These are phyloP conservation scores for Neofusicoccum sp. DNA, from an alignment of 2,329 filamentous ascomycete genomes.

Conservation along the genomic window DNA sequence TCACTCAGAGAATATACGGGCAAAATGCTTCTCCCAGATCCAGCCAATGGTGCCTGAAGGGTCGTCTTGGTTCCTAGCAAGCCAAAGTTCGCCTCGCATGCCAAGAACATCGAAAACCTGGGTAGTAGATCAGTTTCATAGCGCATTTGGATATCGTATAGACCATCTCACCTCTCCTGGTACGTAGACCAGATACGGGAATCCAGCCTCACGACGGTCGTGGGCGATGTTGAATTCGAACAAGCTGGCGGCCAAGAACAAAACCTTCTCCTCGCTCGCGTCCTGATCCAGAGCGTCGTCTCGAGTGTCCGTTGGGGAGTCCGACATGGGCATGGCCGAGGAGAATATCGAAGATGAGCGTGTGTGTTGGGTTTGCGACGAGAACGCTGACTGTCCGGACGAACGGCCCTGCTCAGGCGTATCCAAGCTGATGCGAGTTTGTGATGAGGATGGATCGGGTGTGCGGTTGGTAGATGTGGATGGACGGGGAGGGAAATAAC, in stretches of 20 bases:
- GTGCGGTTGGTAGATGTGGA: slow-evolving; percentile 30
- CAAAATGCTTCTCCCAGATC: slow-evolving; percentile 99
- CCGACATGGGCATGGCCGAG: slow-evolving; percentile 79
- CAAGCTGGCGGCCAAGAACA: slow-evolving; percentile 90
- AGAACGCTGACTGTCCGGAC: slow-evolving; percentile 34
- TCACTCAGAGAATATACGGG: slow-evolving; percentile 42
- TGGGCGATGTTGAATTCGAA: slow-evolving; percentile 98
- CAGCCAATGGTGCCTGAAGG: slow-evolving; percentile 77
- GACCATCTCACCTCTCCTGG: slow-evolving; percentile 73
- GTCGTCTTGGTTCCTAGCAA: slow-evolving; percentile 97
- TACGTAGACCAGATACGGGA: slow-evolving; percentile 93
- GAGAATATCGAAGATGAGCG: slow-evolving; percentile 81
- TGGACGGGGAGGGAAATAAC: slow-evolving; percentile 38
- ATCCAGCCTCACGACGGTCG: slow-evolving; percentile 88
- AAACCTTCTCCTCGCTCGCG: slow-evolving; percentile 64
- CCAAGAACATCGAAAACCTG: slow-evolving; percentile 70
- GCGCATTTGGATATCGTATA: neutral
- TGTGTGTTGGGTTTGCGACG: slow-evolving; percentile 12
- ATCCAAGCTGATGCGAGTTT: slow-evolving; percentile 19
- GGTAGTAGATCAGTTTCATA: slow-evolving; percentile 4
- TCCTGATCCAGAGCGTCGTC: slow-evolving; percentile 31
- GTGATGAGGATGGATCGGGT: slow-evolving; percentile 1
- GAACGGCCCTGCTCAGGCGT: slow-evolving; percentile 44
- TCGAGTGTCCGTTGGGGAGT: slow-evolving; percentile 44
- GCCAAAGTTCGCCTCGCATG: slow-evolving; percentile 96